These are phyloP conservation scores for Russula vinacea DNA, from an alignment of 768 basidiomycete genomes.

Conservation along the genomic window DNA sequence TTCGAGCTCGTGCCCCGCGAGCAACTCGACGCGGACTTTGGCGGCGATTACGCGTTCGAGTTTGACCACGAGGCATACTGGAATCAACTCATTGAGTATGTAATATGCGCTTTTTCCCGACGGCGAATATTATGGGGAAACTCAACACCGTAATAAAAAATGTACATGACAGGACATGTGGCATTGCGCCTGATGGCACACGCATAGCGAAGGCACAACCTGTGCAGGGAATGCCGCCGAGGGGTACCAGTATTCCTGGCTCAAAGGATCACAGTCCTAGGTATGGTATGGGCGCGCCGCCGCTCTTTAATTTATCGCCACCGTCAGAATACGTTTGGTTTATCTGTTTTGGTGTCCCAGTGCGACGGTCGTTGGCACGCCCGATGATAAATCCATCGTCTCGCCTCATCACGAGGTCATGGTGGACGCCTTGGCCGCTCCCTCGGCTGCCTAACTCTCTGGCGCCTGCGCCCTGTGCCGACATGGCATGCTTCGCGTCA, in stretches of 20 bases:
- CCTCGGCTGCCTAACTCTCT: background rate
- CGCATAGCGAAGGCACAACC: slow-evolving; percentile 17
- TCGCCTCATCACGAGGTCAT: slow-evolving; percentile 5
- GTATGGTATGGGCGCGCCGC: background rate
- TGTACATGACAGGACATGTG: slow-evolving; percentile 31
- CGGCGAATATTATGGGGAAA: background rate
- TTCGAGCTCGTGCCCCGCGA: slow-evolving; percentile 66
- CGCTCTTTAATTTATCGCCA: too few species aligned
- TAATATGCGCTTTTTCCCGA: slow-evolving; percentile 14
- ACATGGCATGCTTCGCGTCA: background rate
- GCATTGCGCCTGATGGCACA: slow-evolving; percentile 37
- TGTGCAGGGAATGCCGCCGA: background rate
- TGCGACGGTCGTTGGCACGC: slow-evolving; percentile 19
- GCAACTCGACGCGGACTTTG: slow-evolving; percentile 82
- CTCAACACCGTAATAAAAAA: background rate
- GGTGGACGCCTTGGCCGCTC: background rate
- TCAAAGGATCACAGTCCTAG: slow-evolving; percentile 14
- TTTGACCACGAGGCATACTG: slow-evolving; percentile 76
- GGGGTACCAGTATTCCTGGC: slow-evolving; percentile 2
- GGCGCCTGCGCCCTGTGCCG: background rate
- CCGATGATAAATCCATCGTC: slow-evolving; percentile 15
- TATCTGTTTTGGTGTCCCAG: background rate
- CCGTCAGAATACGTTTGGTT: background rate
- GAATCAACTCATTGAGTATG: slow-evolving; percentile 70
- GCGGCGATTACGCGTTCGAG: slow-evolving; percentile 68